phyloP scores from a whole-genome alignment of 2,329 filamentous ascomycete species.

The Ascochyta rabiei region DNA sequence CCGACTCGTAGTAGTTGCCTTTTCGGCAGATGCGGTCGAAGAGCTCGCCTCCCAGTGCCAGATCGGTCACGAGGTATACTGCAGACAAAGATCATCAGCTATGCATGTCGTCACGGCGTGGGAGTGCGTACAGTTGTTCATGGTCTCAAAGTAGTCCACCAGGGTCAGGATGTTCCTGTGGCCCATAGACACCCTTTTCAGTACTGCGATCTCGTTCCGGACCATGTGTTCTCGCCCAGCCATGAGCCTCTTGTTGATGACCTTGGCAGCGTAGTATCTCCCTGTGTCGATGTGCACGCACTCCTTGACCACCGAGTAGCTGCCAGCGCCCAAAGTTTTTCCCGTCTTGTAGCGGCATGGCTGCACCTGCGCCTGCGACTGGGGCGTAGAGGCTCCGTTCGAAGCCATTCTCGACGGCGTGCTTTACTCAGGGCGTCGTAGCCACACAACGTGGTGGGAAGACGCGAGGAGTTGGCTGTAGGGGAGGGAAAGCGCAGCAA shows the following conservation, averaged over 20 bases:
- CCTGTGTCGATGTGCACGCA: conserved; percentile 98
- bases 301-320: conserved; percentile 98
- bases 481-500: conserved; percentile 1
- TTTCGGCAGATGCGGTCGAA: conserved; percentile 99
- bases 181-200: conserved; percentile 98
- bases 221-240: conserved; percentile 98
- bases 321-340: conserved; percentile 94
- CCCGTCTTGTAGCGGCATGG: conserved; percentile 98
- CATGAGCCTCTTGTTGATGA: conserved; percentile 99
- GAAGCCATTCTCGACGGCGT: conserved; percentile 29
- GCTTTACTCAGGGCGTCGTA: background rate
- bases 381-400: conserved; percentile 41
- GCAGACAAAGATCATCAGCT: conserved; percentile 17
- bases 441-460: background rate
- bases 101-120: background rate
- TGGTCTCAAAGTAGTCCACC: conserved; percentile 99
- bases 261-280: conserved; percentile 97
- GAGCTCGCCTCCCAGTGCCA: conserved; percentile 92
- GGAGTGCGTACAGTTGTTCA: conserved; percentile 81
- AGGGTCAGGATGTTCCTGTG: conserved; percentile 97
- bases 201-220: conserved; percentile 93
- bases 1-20: conserved; percentile 96
- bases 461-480: background rate
- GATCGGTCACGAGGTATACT: conserved; percentile 96
- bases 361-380: conserved; percentile 69